Conservation (phyloP, 2,329 filamentous ascomycete species). For the Lasiodiplodia hormozganensis region DNA sequence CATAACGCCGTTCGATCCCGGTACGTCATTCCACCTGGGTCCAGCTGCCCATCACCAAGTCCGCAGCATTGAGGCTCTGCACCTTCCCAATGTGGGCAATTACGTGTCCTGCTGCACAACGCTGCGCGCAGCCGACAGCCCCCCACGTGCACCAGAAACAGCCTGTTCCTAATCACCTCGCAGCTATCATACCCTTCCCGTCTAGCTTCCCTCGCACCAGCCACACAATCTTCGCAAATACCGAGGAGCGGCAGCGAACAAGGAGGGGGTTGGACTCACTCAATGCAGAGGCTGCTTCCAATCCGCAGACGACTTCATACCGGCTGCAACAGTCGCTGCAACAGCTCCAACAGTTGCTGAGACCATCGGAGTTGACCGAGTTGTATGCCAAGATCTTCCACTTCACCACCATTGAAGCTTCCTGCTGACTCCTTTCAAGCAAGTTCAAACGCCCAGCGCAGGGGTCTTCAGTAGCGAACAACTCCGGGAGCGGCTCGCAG, state of each 20-base stretch:
- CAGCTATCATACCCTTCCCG: slow-evolving; percentile 56
- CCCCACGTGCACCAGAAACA: slow-evolving; percentile 28
- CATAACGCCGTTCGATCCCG: slow-evolving; percentile 77
- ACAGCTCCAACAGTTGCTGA: slow-evolving; percentile 77
- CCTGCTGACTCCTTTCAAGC: not conserved
- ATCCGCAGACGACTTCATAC: slow-evolving; percentile 65
- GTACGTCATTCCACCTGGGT: slow-evolving; percentile 53
- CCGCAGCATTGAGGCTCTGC: not conserved
- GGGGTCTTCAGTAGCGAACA: slow-evolving; percentile 32
- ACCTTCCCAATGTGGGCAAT: not conserved
- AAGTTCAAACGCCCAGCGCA: slow-evolving; percentile 41
- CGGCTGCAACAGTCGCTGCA: slow-evolving; percentile 74
- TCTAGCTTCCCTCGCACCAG: slow-evolving; percentile 49
- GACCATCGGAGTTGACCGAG: slow-evolving; percentile 72
- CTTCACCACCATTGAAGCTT: not conserved
- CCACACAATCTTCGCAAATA: slow-evolving; percentile 44
- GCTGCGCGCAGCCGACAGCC: not conserved
- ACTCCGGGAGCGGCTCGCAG: slow-evolving; percentile 3
- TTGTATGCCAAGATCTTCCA: slow-evolving; percentile 59
- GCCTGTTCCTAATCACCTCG: slow-evolving; percentile 13
- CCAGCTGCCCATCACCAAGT: slow-evolving; percentile 11
- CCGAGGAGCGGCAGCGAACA: slow-evolving; percentile 57
- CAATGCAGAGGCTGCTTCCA: slow-evolving; percentile 69
- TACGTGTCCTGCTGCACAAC: slow-evolving; percentile 21
- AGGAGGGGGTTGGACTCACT: slow-evolving; percentile 68